Evolutionary conservation across 1,284 basidiomycete species (phyloP), one percentile per base, ranked within the genome.

Genomic region (Trametes versicolor): DNA sequence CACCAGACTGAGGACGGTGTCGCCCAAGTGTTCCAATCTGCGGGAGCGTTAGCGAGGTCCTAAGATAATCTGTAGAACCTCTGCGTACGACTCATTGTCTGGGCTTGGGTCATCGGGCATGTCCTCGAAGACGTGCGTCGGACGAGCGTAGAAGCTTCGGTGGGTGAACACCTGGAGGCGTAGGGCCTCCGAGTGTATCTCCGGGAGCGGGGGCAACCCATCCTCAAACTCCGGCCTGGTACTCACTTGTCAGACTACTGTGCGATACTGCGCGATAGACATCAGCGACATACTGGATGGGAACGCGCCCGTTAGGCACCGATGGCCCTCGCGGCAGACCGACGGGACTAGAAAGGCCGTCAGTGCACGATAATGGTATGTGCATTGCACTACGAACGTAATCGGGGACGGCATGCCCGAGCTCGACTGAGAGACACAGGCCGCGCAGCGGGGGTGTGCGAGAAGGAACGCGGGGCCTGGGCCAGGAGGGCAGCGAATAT

Each of bases 81-180:
- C 52, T 15, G 77, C 80, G 70, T 63, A 92, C 91, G 86, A 88
- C 78, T 93, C 91, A 68, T 93, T 92, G 72, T 93, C 91, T 12
- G 90, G 91, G 59, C 89, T 89, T 4, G 84, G 87, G 74, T 93
- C 91, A 59, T 85, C 80, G 0, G 81, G 84, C 36, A 79, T 81
- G 75, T 93, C 92, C 73, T 93, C 92, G 68, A 93, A 93, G 32
- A 91, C 78, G 69, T 90, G 86, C 10, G 85, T 87, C 0, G 90
- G 89, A 0, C 92, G 82, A 0, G 84, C 91, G 69, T 80, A 84
- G 70, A 82, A 85, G 72, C 88, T 89, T 37, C 91, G 87, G 71
- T 93, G 91, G 2, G 92, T 93, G 75, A 90, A 93, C 2, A 92
- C 83, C 70, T 85, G 86, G 49, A 72, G 73, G 48, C 78, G 77